Evolutionary conservation across 129 eudicot species (phyloP), one percentile per base, ranked within the genome.

Genomic region (Rutidosis leptorrhynchoides): DNA sequence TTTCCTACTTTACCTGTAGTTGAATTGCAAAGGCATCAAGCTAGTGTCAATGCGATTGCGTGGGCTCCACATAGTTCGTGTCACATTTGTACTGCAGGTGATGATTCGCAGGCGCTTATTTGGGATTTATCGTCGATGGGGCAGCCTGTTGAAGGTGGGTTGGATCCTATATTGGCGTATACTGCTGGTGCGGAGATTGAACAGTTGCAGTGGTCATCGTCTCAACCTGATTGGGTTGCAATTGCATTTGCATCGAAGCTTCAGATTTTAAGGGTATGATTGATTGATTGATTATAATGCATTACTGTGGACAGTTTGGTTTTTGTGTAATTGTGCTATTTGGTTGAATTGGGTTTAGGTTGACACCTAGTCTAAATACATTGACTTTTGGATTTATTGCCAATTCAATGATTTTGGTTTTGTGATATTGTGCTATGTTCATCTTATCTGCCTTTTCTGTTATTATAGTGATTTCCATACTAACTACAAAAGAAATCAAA

Each of bases 71-170:
- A 89, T 37, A 93, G 95, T 51, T 85, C 92, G 20, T 93, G 98
- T 69, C 98, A 93, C 68, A 93, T 86, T 30, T 93, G 98, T 67
- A 93, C 96, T 12, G 96, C 95, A 2, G 96, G 98, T 29, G 98
- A 93, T 62, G 98, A 93, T 70, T 82, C 88, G 3, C 98, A 88
- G 77, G 98, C 98, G 2, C 76, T 93, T 21, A 93, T 93, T n/a
- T 93, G 99, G 99, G 96, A 93, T 63, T 81, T 93, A n/a, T 86
- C 93, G n/a, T 82, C 98, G 19, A 88, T 84, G 95, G 95, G 95
- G 8, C 92, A 93, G 84, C 96, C 95, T 0, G 79, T 88, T 24
- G 98, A 92, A 73, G 98, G 98, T 35, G 98, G 98, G 0, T 70
- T 92, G 77, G 98, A 92, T 79, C 98, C 96, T 3, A 89, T 93